Evolutionary conservation across 192 early-diverging fungal species (phyloP).

Genomic region (Dispira simplex): DNA sequence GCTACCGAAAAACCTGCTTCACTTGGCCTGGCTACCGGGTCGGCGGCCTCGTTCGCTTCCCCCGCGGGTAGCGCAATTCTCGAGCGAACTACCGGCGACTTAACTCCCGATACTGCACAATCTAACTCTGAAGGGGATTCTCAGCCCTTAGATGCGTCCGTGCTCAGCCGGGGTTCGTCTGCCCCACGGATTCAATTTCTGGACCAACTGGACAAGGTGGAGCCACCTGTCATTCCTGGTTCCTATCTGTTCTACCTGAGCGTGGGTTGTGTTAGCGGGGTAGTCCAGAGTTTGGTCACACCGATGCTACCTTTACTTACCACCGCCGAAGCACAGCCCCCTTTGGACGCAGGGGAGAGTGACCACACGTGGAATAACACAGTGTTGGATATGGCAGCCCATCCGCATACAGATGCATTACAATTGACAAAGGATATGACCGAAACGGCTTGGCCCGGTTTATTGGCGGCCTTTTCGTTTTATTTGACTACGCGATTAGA

Average conservation of each 20-base stretch:
- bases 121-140: not conserved
- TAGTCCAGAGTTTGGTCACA: constrained; percentile 54
- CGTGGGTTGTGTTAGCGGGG: constrained; percentile 44
- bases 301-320: constrained; percentile 45
- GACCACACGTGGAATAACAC: not conserved
- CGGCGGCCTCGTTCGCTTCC: not conserved
- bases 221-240: constrained; percentile 77
- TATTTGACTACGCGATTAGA: constrained; percentile 64
- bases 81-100: not conserved
- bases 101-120: not conserved
- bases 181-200: constrained; percentile 36
- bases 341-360: not conserved
- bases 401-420: not conserved
- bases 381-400: constrained; percentile 26
- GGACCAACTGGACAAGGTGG: constrained; percentile 86
- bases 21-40: constrained; percentile 8
- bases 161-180: constrained; percentile 18
- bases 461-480: constrained; percentile 62
- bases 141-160: not conserved
- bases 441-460: constrained; percentile 59
- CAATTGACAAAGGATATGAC: constrained; percentile 52
- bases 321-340: not conserved
- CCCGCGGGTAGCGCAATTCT: no score
- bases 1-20: constrained; percentile 52
- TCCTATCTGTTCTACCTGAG: constrained; percentile 74